Evolutionary conservation across 208 protist genomes (phyloP), one percentile per base, ranked within the genome.

Genomic region (Naegleria fowleri): DNA sequence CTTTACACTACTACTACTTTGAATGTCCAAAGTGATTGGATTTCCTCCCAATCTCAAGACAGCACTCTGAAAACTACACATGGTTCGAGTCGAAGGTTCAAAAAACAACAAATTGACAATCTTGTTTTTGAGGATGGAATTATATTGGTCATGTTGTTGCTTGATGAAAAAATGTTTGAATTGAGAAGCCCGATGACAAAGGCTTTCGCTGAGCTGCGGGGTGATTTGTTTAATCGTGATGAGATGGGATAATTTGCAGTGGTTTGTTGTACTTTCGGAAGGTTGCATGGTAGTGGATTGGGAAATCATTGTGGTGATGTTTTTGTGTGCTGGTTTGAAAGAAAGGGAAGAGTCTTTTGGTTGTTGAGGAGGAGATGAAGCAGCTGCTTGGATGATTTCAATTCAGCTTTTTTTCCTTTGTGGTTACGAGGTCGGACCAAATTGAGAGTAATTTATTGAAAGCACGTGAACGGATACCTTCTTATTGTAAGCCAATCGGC

Each of bases 1-100:
- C 92, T 97, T 97, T 92, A 94, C 96, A 38, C 96, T 93, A 22
- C 29, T 40, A 2, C 94, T 96, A 43, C 29, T 52, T 79, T 41
- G 36, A 93, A 88, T 40, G 92, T 97, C 33, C 90, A 93, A 22
- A 95, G 83, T 19, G 0, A 83, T 36, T 16, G 48, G 85, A 40
- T 48, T 15, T 38, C n/a, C 86, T 25, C 86, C 88, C 29, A 91
- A 55, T 90, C 29, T 29, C n/a, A 84, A 55, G 5, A 59, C 29
- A 55, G 83, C 83, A 40, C 19, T 29, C 6, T 92, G 33, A 48
- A 40, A 79, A 6, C 41, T 48, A 38, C 43, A 92, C 36, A 58
- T 87, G 58, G 92, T 91, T 40, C 90, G 5, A 7, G 85, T 88
- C 0, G 85, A 88, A 39, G 85, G 29, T 39, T 90, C 83, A 84